phyloP scores from a whole-genome alignment of 2,329 filamentous ascomycete species.

The Botrytis paeoniae region DNA sequence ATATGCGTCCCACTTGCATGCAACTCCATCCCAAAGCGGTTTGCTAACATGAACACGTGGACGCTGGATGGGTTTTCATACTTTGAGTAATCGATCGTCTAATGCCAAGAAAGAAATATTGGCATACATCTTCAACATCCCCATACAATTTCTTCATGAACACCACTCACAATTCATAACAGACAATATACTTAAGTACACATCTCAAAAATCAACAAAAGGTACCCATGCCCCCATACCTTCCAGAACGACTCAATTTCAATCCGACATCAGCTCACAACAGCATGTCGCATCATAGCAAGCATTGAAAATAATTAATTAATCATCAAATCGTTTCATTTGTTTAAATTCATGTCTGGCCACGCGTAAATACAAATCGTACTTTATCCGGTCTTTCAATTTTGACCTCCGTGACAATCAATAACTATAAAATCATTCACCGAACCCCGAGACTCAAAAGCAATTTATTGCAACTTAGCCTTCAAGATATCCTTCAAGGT shows the following conservation, averaged over 20 bases:
- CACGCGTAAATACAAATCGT: constrained; percentile 3
- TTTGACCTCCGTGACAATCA: constrained; percentile 9
- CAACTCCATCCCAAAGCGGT: background rate
- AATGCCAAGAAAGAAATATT: background rate
- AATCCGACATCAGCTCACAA: background rate
- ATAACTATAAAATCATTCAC: background rate
- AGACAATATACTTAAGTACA: background rate
- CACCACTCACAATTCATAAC: background rate
- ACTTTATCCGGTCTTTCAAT: background rate
- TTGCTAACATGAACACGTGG: background rate
- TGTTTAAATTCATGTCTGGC: background rate
- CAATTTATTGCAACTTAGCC: constrained; percentile 63
- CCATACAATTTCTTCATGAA: background rate
- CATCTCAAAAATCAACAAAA: background rate
- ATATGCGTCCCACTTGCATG: background rate
- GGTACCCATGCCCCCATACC: background rate
- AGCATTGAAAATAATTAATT: background rate
- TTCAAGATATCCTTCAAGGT: constrained; percentile 91
- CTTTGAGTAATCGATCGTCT: background rate
- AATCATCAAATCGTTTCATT: constrained; percentile 12
- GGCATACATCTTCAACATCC: background rate
- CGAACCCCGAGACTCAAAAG: background rate
- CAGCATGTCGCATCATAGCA: background rate
- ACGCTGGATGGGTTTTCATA: background rate
- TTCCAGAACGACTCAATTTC: background rate